These are phyloP conservation scores for Vitis hybrid DNA, from an alignment of 177 flowering plant species.

Conservation along the genomic window DNA sequence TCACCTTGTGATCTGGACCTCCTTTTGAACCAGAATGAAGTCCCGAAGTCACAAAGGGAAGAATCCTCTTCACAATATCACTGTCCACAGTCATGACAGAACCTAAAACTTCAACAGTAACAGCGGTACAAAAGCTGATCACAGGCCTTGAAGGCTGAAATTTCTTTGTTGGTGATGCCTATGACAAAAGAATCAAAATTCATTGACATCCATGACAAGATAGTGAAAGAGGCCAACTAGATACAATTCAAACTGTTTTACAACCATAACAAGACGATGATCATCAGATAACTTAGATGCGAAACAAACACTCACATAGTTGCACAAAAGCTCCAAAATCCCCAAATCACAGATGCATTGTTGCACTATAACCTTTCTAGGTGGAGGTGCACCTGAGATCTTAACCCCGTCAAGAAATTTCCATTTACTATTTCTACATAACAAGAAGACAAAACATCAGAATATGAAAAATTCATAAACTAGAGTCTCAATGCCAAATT, in stretches of 20 bases:
- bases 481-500: background rate
- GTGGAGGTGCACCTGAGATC: conserved; percentile 85
- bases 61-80: conserved; percentile 56
- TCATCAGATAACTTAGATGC: background rate
- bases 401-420: conserved; percentile 82
- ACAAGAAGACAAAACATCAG: conserved; percentile 4
- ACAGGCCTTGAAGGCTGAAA: conserved; percentile 52
- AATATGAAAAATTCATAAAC: background rate
- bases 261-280: background rate
- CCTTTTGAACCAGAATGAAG: conserved; percentile 48
- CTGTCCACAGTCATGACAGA: conserved; percentile 44
- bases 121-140: conserved; percentile 72
- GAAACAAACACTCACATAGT: conserved; percentile 55
- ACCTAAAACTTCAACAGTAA: conserved; percentile 72
- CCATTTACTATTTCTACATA: conserved; percentile 74
- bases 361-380: conserved; percentile 82
- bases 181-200: conserved; percentile 8
- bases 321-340: conserved; percentile 68
- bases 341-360: conserved; percentile 82
- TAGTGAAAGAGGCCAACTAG: no score
- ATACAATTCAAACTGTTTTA: background rate
- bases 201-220: no score
- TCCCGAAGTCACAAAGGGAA: conserved; percentile 68
- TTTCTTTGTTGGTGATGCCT: conserved; percentile 74
- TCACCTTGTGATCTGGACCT: conserved; percentile 67